Conservation (phyloP, 2,329 filamentous ascomycete species). For the Calonectria pseudoreteaudii region DNA sequence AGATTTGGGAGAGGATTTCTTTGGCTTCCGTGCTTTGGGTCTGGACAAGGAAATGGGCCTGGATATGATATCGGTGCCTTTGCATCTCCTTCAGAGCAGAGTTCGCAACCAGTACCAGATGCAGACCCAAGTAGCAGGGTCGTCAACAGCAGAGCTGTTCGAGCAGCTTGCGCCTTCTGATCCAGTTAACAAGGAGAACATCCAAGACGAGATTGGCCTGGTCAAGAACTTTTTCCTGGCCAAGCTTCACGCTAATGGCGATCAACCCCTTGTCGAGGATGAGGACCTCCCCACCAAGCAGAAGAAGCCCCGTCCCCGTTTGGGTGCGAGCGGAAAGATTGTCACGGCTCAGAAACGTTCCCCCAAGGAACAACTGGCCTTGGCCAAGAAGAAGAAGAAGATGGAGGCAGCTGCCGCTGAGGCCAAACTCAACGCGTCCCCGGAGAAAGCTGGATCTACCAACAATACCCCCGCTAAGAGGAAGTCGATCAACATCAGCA, state of each 20-base stretch:
- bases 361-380: constrained; percentile 82
- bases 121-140: constrained; percentile 73
- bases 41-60: constrained; percentile 92
- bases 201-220: constrained; percentile 85
- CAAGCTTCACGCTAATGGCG: constrained; percentile 85
- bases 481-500: constrained; percentile 54
- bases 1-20: constrained; percentile 98
- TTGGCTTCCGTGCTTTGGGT: constrained; percentile 95
- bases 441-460: constrained; percentile 50
- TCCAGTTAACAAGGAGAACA: constrained; percentile 81
- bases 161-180: constrained; percentile 77
- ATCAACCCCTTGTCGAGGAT: constrained; percentile 89
- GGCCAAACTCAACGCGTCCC: constrained; percentile 53
- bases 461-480: constrained; percentile 65
- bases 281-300: constrained; percentile 96
- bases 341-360: constrained; percentile 86
- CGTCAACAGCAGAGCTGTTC: constrained; percentile 72
- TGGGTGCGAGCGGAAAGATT: constrained; percentile 84
- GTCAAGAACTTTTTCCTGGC: constrained; percentile 92
- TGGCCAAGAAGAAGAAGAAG: constrained; percentile 91
- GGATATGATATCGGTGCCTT: constrained; percentile 87
- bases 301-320: constrained; percentile 75
- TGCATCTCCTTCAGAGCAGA: constrained; percentile 92
- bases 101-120: constrained; percentile 88
- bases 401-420: constrained; percentile 70